Evolutionary conservation across 1,139 yeast genomes (phyloP), one percentile per base, ranked within the genome.

Genomic region (Casaregolazyma lundiana): DNA sequence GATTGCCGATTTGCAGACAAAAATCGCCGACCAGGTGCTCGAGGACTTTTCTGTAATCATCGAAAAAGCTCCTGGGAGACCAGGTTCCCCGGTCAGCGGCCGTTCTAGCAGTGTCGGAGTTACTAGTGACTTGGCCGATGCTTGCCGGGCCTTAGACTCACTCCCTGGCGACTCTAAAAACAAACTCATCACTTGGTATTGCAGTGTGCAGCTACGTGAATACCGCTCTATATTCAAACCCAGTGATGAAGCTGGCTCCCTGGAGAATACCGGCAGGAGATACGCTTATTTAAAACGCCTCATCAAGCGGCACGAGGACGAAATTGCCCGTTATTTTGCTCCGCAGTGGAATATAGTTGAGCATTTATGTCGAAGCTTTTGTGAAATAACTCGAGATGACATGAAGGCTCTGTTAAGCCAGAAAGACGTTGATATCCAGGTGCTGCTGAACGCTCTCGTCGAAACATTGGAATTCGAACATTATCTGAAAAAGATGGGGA

Each of bases 171-270:
- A 78, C 41, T 76, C 81, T 51, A 79, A 78, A 52, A 79, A 77
- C 44, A 78, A 82, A 56, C 68, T 90, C 37, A 67, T 81, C 15
- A 77, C 76, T 43, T 87, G 95, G 94, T 87, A 84, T 64, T 77
- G 86, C 51, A 78, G 78, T 52, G 71, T 74, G 36, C 82, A 84
- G 53, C 71, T 92, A 47, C 76, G 77, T 54, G 97, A 90, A 59
- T 80, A 92, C 48, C 76, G 77, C 37, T 70, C 78, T 19, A 87
- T 92, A 11, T 92, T 92, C 66, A 77, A 79, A 47, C 73, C 80
- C 22, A 73, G 79, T 16, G 97, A 89, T 56, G 98, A 90, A 65
- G 97, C 98, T 0, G 97, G 97, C 0, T 84, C 95, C 1, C 68
- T 92, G 51, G 98, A 92, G 51, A 92, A 92, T 64, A 68, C 92